Conservation (phyloP, 495 filamentous ascomycete genomes). For the Jackrogersella multiformis region DNA sequence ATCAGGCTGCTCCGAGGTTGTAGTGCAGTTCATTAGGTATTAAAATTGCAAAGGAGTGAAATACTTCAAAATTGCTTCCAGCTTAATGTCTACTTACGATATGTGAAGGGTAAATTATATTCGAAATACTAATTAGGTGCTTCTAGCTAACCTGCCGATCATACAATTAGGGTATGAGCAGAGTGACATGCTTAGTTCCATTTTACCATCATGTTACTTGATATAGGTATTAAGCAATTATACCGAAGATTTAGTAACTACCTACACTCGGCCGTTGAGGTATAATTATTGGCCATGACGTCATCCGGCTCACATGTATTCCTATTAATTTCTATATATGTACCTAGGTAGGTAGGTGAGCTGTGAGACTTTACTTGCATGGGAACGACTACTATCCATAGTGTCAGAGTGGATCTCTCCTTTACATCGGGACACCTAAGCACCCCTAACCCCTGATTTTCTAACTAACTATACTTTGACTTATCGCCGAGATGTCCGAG, state of each 20-base stretch:
- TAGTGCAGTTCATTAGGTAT: conserved; percentile 7
- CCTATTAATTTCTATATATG: no score
- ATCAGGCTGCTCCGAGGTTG: conserved; percentile 5
- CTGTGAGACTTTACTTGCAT: no score
- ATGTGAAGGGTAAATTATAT: neutral
- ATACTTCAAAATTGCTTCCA: neutral
- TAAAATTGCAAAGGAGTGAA: conserved; percentile 16
- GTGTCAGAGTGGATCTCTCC: no score
- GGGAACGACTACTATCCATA: no score
- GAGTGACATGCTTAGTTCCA: no score
- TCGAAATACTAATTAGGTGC: neutral
- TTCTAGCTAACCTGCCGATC: neutral
- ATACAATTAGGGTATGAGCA: no score
- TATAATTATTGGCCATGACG: conserved; percentile 8
- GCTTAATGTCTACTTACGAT: neutral
- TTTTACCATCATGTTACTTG: no score
- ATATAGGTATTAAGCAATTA: neutral
- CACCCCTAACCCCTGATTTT: neutral
- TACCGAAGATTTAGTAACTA: neutral
- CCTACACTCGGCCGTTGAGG: neutral
- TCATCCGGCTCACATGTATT: conserved; percentile 2
- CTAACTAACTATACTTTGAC: neutral
- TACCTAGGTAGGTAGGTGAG: no score
- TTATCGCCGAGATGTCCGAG: conserved; percentile 15
- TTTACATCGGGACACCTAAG: no score